Base-by-base conservation (phyloP, 1,284 basidiomycete genomes). In the Trametes hirsuta region DNA sequence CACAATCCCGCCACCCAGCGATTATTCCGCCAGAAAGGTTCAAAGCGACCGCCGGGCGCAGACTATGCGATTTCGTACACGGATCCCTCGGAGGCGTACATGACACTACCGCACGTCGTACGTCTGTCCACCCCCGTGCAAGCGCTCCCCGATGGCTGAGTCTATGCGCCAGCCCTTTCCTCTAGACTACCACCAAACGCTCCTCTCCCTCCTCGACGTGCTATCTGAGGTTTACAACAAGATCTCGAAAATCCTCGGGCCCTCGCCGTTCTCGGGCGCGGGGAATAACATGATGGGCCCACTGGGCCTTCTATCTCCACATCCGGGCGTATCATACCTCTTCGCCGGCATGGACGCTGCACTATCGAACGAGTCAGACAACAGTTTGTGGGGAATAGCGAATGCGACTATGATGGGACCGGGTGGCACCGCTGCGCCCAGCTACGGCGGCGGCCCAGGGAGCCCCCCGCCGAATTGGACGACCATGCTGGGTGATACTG, bases 161-260 rank as follows among this genome's bases (percentile, higher is more conserved):
- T 42, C 6, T 34, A 14, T 35, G 22, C 44, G 37, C 6, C 63
- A 94, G 92, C 90, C 93, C 15, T 95, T 95, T 74, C 78, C 87
- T 3, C 74, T 95, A 53, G 93, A 95, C 75, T 95, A 95, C 69
- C 88, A 92, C 66, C 90, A 95, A 75, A 91, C 90, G 6, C 83
- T 94, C 34, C 83, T 93, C 50, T 92, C 93, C 37, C 84, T 94
- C 35, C 86, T 94, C 56, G 93, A 95, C 69, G 88, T 95, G 46
- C 82, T 95, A 41, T 91, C 91, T 12, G 91, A 94, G 71, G 85
- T 92, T 24, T 95, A 95, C 78, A 87, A 90, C 74, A 93, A 92
- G 74, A 88, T 95, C 47, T 83, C 85, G 4, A 87, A 86, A 70
- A 83, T 93, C 47, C 84, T 95, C 21, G 90, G 90, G 1, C 90